Conservation (phyloP, 306 rosid species). For the Cyamopsis tetragonoloba region DNA sequence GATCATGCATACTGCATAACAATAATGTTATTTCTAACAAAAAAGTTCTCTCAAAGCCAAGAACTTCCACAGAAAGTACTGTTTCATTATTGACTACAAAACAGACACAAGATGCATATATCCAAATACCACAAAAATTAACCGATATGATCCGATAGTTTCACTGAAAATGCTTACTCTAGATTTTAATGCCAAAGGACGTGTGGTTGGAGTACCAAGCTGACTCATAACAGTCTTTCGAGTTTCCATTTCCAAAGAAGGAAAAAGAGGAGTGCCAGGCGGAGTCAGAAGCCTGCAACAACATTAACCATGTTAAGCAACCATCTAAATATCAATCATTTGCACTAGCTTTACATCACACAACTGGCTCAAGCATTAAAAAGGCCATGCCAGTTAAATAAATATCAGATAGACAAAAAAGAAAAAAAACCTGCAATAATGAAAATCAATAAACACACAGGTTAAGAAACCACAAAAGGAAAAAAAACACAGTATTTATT, state of each 20-base stretch:
- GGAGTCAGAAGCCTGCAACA: slow-evolving; percentile 91
- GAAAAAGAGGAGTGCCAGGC: slow-evolving; percentile 96
- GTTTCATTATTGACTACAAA: slow-evolving; percentile 3
- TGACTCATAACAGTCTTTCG: slow-evolving; percentile 76
- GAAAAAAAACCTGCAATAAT: background rate
- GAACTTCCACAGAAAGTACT: background rate
- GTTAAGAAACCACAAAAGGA: background rate
- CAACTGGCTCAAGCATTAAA: background rate
- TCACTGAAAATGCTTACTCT: slow-evolving; percentile 58
- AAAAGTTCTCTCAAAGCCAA: background rate
- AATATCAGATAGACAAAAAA: background rate
- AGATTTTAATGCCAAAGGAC: slow-evolving; percentile 70
- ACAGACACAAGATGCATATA: background rate
- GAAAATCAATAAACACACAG: background rate
- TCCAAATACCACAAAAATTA: slow-evolving; percentile 3
- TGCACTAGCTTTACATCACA: background rate
- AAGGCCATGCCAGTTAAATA: background rate
- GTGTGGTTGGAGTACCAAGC: slow-evolving; percentile 66
- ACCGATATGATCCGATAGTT: slow-evolving; percentile 7
- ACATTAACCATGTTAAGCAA: slow-evolving; percentile 19
- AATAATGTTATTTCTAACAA: slow-evolving; percentile 3
- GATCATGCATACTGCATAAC: slow-evolving; percentile 13
- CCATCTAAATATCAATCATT: slow-evolving; percentile 16
- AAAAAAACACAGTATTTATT: too few relatives aligned
- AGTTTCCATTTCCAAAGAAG: slow-evolving; percentile 88